Evolutionary conservation across 768 basidiomycete species (phyloP), one percentile per base, ranked within the genome.

Genomic region (Leucogyrophana mollusca): DNA sequence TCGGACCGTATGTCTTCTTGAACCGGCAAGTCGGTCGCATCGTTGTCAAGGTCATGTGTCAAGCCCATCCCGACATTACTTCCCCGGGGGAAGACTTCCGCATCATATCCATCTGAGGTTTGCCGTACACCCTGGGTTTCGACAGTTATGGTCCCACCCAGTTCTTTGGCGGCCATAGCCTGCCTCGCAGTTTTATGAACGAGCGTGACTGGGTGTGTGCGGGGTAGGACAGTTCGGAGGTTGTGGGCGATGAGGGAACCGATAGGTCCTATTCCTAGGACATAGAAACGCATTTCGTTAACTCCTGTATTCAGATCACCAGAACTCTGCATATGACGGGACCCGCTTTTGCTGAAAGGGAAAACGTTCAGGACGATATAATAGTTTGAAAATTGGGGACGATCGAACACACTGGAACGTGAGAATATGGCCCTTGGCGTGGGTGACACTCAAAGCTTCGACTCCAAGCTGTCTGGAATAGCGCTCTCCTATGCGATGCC

Each of bases 221-320:
- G 50, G 16, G 80, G 73, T 41, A 90, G 71, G 43, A 72, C 65
- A 40, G 73, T 73, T 33, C 89, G 84, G 33, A 97, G 78, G 62
- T 94, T 79, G 63, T 87, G 81, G 13, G 93, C 78, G 53, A 97
- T 52, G 48, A 97, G 80, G 22, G 82, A 80, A 45, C 94, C 94
- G 51, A 95, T 79, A 35, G 91, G 77, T 40, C 92, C 92, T 34
- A 92, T 65, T 55, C 93, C 92, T 52, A 90, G 74, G 52, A 89
- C 59, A 70, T 89, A 85, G 60, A 87, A 77, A 51, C 77, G 83
- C 87, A 90, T 88, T 51, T 49, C 52, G 39, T 37, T 34, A 46
- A 47, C 52, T 48, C 13, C 39, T 46, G 53, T 30, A 44, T 40
- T 30, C 13, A 30, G 27, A 13, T 30, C 7, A 13, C 13, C 27